Percentiles rank a stretch among this genome's conserved stretches.
These are phyloP conservation scores for Populus euphratica DNA, from an alignment of 345 rosid species.

Conservation along the genomic window DNA sequence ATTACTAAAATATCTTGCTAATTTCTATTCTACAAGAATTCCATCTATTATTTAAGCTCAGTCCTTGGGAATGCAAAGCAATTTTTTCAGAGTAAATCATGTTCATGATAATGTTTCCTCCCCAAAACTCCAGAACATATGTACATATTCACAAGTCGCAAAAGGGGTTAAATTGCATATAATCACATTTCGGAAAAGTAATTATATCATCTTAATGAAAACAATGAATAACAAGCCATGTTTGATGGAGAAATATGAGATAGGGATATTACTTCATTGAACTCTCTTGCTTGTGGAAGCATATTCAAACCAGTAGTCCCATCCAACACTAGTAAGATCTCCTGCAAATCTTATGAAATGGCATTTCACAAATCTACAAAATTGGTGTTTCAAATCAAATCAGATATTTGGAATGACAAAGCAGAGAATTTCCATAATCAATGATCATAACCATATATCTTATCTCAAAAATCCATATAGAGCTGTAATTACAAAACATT, in stretches of 20 bases:
- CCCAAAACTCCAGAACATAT: background rate
- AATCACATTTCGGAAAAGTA: background rate
- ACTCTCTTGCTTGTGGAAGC: conserved; percentile 99
- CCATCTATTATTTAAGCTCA: background rate
- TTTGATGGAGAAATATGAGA: conserved; percentile 6
- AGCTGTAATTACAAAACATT: background rate
- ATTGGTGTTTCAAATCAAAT: background rate
- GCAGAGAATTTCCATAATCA: background rate
- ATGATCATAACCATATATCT: background rate
- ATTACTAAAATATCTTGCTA: background rate
- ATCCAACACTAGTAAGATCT: conserved; percentile 87
- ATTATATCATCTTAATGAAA: background rate
- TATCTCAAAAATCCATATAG: background rate
- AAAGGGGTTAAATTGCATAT: background rate
- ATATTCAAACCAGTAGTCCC: conserved; percentile 95
- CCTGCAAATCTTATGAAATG: conserved; percentile 43
- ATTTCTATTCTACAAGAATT: background rate
- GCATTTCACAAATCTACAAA: background rate
- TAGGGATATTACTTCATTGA: conserved; percentile 68
- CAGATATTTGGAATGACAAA: background rate
- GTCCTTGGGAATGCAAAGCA: background rate
- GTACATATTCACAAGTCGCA: background rate
- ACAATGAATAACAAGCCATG: background rate
- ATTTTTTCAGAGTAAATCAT: background rate
- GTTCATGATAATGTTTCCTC: background rate